A percentile compares a stretch with the other conserved stretches of the same genome.
phyloP scores from a whole-genome alignment of 2,329 filamentous ascomycete genomes.

The Drechslerella dactyloides region DNA sequence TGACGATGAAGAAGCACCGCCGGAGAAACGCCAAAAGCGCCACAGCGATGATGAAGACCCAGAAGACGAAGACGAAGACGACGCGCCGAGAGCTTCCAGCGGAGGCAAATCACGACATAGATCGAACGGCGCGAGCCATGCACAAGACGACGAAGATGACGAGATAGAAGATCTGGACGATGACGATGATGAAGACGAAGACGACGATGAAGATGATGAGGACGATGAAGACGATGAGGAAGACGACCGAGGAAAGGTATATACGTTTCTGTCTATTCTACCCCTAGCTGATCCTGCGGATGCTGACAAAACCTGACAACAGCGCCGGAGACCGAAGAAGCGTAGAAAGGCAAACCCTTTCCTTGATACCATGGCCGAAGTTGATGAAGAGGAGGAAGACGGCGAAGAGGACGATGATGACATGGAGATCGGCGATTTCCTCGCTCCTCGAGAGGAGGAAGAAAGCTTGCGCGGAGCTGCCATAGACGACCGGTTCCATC shows the following conservation, averaged over 20 bases:
- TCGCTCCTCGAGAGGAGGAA: slow-evolving; percentile 68
- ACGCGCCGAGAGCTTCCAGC: slow-evolving; percentile 42
- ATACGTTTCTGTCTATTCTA: slow-evolving; percentile 11
- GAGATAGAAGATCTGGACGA: slow-evolving; percentile 44
- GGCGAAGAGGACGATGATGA: slow-evolving; percentile 87
- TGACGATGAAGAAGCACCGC: slow-evolving; percentile 30
- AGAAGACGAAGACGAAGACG: slow-evolving; percentile 50
- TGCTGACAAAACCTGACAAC: slow-evolving; percentile 22
- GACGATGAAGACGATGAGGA: slow-evolving; percentile 70
- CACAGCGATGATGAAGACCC: slow-evolving; percentile 42
- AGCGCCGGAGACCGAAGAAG: slow-evolving; percentile 50
- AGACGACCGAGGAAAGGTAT: slow-evolving; percentile 61
- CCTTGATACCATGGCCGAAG: slow-evolving; percentile 97
- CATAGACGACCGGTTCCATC: slow-evolving; percentile 86
- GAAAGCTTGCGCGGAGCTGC: slow-evolving; percentile 74
- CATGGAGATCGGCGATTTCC: slow-evolving; percentile 76
- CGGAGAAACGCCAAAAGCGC: slow-evolving; percentile 39
- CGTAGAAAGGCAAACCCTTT: slow-evolving; percentile 72
- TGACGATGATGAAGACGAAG: slow-evolving; percentile 62
- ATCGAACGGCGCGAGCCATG: slow-evolving; percentile 17
- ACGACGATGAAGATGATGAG: slow-evolving; percentile 64
- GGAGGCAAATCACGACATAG: slow-evolving; percentile 30
- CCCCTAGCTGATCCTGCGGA: not conserved
- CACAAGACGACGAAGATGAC: slow-evolving; percentile 25
- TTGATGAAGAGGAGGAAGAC: slow-evolving; percentile 90